Evolutionary conservation across 768 basidiomycete genomes (phyloP).

Genomic region (Hysterangium stoloniferum): DNA sequence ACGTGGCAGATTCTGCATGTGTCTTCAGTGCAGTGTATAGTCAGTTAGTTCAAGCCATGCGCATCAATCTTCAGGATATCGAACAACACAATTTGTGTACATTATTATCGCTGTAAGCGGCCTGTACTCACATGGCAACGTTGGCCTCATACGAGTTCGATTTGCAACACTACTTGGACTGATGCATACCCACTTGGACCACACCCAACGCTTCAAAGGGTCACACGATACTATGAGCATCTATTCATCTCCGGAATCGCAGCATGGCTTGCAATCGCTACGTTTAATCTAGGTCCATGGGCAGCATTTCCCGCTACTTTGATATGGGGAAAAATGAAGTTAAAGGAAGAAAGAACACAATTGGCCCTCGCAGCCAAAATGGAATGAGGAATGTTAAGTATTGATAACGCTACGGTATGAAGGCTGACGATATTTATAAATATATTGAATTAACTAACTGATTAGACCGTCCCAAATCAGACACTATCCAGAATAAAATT

Average conservation of each 20-base stretch:
- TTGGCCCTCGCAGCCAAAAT: no score
- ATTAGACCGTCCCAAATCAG: no score
- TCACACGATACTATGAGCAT: not conserved
- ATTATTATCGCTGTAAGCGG: not conserved
- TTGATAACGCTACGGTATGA: no score
- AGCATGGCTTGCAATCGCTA: conserved; percentile 2
- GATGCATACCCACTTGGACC: not conserved
- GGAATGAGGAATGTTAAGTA: no score
- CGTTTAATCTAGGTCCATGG: not conserved
- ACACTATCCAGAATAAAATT: no score
- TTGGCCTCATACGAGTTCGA: not conserved
- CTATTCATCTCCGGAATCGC: not conserved
- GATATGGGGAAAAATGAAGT: conserved; percentile 6
- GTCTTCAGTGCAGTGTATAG: not conserved
- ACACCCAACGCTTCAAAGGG: conserved; percentile 4
- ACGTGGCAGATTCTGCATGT: no score
- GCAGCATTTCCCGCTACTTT: conserved; percentile 4
- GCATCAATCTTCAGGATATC: not conserved
- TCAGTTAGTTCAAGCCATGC: not conserved
- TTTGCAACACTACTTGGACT: not conserved
- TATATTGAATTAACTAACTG: no score
- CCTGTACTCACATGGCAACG: conserved; percentile 1
- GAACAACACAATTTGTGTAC: not conserved
- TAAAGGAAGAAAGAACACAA: not conserved
- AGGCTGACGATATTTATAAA: no score